A percentile compares a stretch with the other conserved stretches of the same genome.
Conservation (phyloP, 2,329 filamentous ascomycete genomes). For the Nemania sp. region DNA sequence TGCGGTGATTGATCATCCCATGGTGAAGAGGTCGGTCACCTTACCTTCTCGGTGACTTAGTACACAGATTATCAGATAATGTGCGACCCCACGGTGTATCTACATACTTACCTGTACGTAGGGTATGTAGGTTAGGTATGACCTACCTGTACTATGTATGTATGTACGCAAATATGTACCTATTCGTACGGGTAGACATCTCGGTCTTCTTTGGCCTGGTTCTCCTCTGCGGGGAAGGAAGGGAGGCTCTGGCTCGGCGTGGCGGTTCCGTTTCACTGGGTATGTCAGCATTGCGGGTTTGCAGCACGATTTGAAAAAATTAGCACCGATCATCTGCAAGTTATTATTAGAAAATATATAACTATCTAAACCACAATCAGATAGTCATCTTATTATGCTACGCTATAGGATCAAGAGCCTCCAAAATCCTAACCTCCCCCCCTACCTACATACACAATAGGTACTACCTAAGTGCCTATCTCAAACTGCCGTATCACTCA, state of each 20-base stretch:
- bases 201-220: too few species aligned
- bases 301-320: constrained; percentile 24
- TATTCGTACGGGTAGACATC: too few species aligned
- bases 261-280: constrained; percentile 23
- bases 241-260: constrained; percentile 1
- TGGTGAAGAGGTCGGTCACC: not conserved
- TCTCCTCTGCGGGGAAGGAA: not conserved
- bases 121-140: too few species aligned
- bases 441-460: too few species aligned
- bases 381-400: constrained; percentile 24
- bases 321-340: constrained; percentile 8
- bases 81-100: too few species aligned
- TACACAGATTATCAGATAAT: not conserved
- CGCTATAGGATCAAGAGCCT: constrained; percentile 25
- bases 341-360: constrained; percentile 32
- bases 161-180: too few species aligned
- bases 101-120: too few species aligned
- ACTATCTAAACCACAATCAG: not conserved
- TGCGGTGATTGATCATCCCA: too few species aligned
- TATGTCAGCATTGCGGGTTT: constrained; percentile 23
- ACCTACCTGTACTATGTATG: too few species aligned
- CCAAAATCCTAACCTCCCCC: not conserved
- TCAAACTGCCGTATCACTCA: not conserved
- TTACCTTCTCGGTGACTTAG: not conserved
- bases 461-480: too few species aligned